A percentile compares a stretch with the other conserved stretches of the same genome.
Evolutionary conservation across 352 stramenopile species (phyloP).

Genomic region (Phytophthora capsici): DNA sequence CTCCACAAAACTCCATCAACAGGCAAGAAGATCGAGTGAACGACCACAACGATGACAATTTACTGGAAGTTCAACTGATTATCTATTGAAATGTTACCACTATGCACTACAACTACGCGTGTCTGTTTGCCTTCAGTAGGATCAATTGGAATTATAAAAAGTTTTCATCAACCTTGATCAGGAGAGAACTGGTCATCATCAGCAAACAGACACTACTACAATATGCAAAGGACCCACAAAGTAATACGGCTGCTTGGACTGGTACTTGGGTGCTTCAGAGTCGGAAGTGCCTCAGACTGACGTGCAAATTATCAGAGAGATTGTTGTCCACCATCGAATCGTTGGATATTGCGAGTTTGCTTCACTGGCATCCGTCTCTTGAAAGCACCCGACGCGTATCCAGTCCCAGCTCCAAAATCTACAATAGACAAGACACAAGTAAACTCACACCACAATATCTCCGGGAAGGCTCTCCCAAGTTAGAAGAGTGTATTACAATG

Average conservation of each 20-base stretch:
- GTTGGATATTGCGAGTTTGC: conserved; percentile 58
- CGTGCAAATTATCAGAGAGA: conserved; percentile 87
- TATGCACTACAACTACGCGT: conserved; percentile 6
- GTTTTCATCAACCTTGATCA: conserved; percentile 79
- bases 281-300: conserved; percentile 82
- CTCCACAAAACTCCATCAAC: conserved; percentile 43
- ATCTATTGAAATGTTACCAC: not conserved
- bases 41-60: conserved; percentile 8
- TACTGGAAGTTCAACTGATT: conserved; percentile 9
- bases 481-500: conserved; percentile 88
- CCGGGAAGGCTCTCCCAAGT: conserved; percentile 28
- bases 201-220: conserved; percentile 41
- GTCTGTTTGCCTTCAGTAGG: conserved; percentile 73
- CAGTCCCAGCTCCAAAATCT: conserved; percentile 23
- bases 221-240: conserved; percentile 13
- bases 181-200: conserved; percentile 79
- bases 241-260: not conserved
- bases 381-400: conserved; percentile 5
- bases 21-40: conserved; percentile 10
- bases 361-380: conserved; percentile 51
- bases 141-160: conserved; percentile 89
- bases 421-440: conserved; percentile 19
- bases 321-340: conserved; percentile 68
- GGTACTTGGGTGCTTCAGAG: not conserved
- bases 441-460: conserved; percentile 22